These are phyloP conservation scores for Alnus rubra DNA, from an alignment of 306 rosid species.

Conservation along the genomic window DNA sequence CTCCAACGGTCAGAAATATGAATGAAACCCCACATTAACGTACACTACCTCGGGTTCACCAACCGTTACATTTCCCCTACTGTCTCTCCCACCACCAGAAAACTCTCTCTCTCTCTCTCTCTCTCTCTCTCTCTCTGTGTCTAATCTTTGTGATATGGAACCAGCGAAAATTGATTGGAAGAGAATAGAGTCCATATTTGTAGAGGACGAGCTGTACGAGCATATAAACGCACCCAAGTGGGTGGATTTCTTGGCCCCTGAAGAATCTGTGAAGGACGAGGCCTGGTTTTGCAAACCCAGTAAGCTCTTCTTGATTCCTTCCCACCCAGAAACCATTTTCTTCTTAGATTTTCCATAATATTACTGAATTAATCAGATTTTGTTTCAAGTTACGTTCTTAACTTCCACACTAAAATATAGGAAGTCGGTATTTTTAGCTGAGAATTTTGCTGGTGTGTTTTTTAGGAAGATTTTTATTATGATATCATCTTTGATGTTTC, in stretches of 20 bases:
- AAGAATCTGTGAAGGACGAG: slow-evolving; percentile 51
- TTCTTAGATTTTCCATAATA: neutral
- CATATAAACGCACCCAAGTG: slow-evolving; percentile 90
- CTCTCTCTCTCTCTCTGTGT: slow-evolving; percentile 9
- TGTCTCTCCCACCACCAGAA: neutral
- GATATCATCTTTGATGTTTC: slow-evolving; percentile 20
- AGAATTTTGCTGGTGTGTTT: neutral
- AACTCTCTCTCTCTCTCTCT: slow-evolving; percentile 11
- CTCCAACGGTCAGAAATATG: slow-evolving; percentile 69
- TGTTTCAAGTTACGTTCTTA: neutral
- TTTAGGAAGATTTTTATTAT: neutral
- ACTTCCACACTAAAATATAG: neutral
- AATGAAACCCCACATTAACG: slow-evolving; percentile 33
- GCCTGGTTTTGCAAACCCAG: slow-evolving; percentile 93
- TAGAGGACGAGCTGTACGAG: slow-evolving; percentile 73
- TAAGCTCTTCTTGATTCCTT: slow-evolving; percentile 9
- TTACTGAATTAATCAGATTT: neutral
- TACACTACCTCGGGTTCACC: slow-evolving; percentile 28
- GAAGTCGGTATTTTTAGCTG: neutral
- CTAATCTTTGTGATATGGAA: slow-evolving; percentile 51
- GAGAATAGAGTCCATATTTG: slow-evolving; percentile 73
- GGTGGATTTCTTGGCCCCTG: slow-evolving; percentile 77
- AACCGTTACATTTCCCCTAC: slow-evolving; percentile 57
- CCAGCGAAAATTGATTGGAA: slow-evolving; percentile 97
- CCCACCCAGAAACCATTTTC: neutral